Evolutionary conservation across 164 flowering plant genomes (phyloP), one percentile per base, ranked within the genome.

Genomic region (Vitis amurensis): DNA sequence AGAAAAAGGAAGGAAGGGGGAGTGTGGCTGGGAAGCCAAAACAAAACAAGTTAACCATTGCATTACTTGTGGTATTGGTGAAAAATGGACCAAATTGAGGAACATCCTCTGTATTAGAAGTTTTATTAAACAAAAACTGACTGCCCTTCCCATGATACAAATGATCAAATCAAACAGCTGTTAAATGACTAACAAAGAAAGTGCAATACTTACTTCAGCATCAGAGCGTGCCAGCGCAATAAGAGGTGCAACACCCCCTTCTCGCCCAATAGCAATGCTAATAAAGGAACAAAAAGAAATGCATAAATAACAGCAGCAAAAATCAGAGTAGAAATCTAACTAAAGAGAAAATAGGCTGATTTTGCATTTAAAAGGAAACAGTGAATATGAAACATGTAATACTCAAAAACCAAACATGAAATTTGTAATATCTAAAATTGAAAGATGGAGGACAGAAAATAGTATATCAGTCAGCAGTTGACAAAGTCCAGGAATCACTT

Each of bases 231-330:
- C 98, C 74, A 96, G 73, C 12, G 90, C 86, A 71, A 93, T 90
- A 55, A 96, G 88, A 75, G 99, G 99, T 44, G 97, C 89, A 66
- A 96, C 95, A 60, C 99, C 99, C 55, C 99, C 99, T 90, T 88
- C 95, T 64, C 79, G 91, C 67, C 98, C 99, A 81, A 96, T 96
- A 31, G 99, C 97, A 85, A 93, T 89, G 83, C 99, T 93, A 72
- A 70, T 9, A 57, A 72, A 63, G 62, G 3, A 68, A 50, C 16
- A 56, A 74, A 50, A 50, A 37, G 15, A 59, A 50, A 15, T 15
- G 11, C 9, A 31, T 37, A 10, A 60, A 17, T 51, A 51, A 37
- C 57, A 50, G 9, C 17, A 69, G 17, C 50, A 23, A 50, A 29
- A 69, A 52, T 9, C 48, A 17, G 29, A 17, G 6, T 10, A 37